A percentile compares a stretch with the other conserved stretches of the same genome.
These are phyloP conservation scores for Phyllosticta citrichinensis DNA, from an alignment of 2,329 filamentous ascomycete genomes.

Conservation along the genomic window DNA sequence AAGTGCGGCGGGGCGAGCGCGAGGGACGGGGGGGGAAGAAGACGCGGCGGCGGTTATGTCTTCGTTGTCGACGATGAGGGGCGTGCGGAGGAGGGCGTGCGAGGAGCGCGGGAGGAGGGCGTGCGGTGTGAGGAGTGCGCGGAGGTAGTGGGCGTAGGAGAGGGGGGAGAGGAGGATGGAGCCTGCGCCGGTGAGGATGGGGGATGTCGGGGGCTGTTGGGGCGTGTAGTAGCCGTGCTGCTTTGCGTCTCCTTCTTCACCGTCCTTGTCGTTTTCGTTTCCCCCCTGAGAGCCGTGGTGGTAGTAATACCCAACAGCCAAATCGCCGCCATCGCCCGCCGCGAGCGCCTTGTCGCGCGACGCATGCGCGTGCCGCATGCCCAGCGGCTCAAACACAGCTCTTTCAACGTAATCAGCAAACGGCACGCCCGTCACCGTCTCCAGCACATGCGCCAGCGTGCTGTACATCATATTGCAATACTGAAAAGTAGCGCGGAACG, in stretches of 20 bases:
- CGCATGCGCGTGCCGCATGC: constrained; percentile 32
- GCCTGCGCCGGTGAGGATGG: constrained; percentile 19
- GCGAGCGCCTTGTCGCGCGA: constrained; percentile 24
- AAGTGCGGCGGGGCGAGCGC: background rate
- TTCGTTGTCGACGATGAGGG: background rate
- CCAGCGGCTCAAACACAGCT: constrained; percentile 31
- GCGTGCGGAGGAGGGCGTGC: constrained; percentile 7
- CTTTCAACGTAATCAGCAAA: constrained; percentile 24
- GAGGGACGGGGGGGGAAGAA: too few species aligned
- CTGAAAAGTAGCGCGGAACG: constrained; percentile 34
- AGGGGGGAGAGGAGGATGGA: constrained; percentile 15
- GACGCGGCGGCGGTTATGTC: constrained; percentile 3
- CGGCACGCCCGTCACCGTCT: constrained; percentile 30
- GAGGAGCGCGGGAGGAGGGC: background rate
- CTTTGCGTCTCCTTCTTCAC: too few species aligned
- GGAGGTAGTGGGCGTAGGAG: constrained; percentile 19
- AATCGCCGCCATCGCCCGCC: background rate
- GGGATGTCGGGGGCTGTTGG: background rate
- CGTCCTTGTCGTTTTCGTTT: too few species aligned
- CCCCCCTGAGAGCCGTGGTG: constrained; percentile 8
- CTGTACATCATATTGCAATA: constrained; percentile 48
- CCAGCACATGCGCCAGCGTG: constrained; percentile 36
- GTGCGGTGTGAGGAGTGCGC: constrained; percentile 14
- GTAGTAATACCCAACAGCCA: constrained; percentile 14
- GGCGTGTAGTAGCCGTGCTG: background rate